Evolutionary conservation across 106 monocot genomes (phyloP), one percentile per base, ranked within the genome.

Genomic region (Acorus calamus): DNA sequence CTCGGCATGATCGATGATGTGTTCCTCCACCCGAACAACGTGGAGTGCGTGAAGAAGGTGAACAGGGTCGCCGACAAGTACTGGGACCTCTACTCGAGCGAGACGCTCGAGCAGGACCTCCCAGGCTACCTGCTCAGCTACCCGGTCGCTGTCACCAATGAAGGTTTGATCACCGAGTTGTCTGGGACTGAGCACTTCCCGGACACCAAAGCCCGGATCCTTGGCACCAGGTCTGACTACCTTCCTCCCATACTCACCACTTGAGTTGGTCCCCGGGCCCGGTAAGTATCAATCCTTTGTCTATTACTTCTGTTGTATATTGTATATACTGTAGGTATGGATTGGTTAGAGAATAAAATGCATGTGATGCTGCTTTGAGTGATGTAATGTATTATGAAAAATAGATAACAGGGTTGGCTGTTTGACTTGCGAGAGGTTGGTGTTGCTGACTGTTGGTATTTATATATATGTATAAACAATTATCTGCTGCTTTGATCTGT

Each of bases 181-280:
- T 73, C 76, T 0, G 81, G 70, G 1, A 47, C 52, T 8, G 76
- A 86, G 73, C 82, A 72, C 69, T 86, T 86, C 69, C 82, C 86
- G 0, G 86, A 86, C 63, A 86, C 86, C 11, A 75, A 73, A 50
- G 86, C 86, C 5, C 71, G 73, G 2, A 56, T 81, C 44, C 78
- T 86, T 2, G 86, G 86, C 3, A 59, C 72, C 73, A 86, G 73
- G 55, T 69, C 78, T 2, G 79, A 86, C 58, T 86, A 79, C 60
- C 50, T 82, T 3, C 86, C 81, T 2, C 78, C 86, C 7, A 86
- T 86, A 13, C 81, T 86, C 46, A 86, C 82, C n/a, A 86, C 81
- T 7, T 86, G 59, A 71, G 13, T 6, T 65, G 11, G 9, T 11
- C 43, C 47, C 5, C 61, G 4, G 11, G 48, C 61, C 44, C 47